Conservation (phyloP, 2,329 filamentous ascomycete species). For the Coleophoma crateriformis region DNA sequence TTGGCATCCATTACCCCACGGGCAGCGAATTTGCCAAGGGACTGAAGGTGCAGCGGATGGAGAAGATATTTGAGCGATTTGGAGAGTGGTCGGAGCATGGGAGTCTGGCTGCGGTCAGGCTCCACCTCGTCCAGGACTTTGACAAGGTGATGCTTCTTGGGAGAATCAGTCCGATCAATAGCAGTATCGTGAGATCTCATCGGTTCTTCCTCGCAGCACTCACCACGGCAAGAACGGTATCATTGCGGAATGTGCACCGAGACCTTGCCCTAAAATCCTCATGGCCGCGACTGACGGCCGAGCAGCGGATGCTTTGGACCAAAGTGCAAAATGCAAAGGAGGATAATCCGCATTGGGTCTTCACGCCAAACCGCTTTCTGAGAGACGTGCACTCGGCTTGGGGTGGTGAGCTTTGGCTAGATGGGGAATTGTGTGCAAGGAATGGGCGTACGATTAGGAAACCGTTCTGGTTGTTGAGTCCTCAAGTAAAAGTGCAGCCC, state of each 20-base stretch:
- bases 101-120: neutral
- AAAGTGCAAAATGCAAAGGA: neutral
- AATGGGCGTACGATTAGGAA: neutral
- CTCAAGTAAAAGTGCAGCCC: no score
- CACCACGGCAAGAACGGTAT: neutral
- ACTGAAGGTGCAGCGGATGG: neutral
- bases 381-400: neutral
- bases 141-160: neutral
- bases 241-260: neutral
- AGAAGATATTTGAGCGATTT: neutral
- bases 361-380: neutral
- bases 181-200: neutral
- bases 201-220: neutral
- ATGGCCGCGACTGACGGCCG: neutral
- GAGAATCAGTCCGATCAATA: neutral
- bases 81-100: neutral
- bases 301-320: neutral
- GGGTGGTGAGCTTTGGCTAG: neutral
- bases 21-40: neutral
- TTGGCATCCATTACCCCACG: neutral
- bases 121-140: neutral
- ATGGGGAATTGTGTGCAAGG: neutral
- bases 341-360: neutral
- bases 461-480: neutral
- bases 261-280: neutral